Evolutionary conservation across 2,329 filamentous ascomycete species (phyloP), one percentile per base, ranked within the genome.

Genomic region (Lanzia echinophila): DNA sequence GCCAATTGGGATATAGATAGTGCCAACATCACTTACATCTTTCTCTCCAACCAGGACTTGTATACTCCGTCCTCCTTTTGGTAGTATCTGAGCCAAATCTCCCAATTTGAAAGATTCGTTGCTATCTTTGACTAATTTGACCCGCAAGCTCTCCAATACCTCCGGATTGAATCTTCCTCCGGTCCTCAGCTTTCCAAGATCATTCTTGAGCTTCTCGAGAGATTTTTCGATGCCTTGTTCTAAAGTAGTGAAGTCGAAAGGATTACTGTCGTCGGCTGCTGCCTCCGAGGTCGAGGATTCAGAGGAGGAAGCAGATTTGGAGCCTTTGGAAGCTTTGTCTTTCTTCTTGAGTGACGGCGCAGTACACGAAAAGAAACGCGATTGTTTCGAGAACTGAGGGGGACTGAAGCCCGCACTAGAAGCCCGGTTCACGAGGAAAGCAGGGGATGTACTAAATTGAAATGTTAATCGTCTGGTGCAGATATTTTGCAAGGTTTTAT

Each of bases 71-170:
- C 83, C 75, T 24, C 77, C 83, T 62, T 84, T 83, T 0, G 82
- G 81, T 38, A 87, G 73, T 15, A 88, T 81, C 64, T 86, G 84
- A 2, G 83, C 84, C 54, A 88, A 64, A 64, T 87, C 83, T 10
- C 77, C 75, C 48, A 88, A 62, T 58, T 71, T 75, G 47, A 79
- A 73, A 1, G 69, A 78, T 55, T 78, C 72, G 55, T 77, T 80
- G 20, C 63, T 66, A 46, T 69, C 72, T 54, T 83, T 80, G 55
- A 71, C 74, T 46, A 84, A 62, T 47, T 77, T 71, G n/a, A 88
- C 83, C 36, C 77, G 75, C 50, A 88, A 62, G 19, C 69, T 71
- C 67, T 87, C 84, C 31, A 88, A 71, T 1, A 78, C 67, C 46
- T 83, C 78, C 0, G 81, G 79, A 57, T 84, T 86, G 64, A 85